A percentile compares a stretch with the other conserved stretches of the same genome.
Conservation (phyloP, 345 rosid species). For the Populus pruinosa region DNA sequence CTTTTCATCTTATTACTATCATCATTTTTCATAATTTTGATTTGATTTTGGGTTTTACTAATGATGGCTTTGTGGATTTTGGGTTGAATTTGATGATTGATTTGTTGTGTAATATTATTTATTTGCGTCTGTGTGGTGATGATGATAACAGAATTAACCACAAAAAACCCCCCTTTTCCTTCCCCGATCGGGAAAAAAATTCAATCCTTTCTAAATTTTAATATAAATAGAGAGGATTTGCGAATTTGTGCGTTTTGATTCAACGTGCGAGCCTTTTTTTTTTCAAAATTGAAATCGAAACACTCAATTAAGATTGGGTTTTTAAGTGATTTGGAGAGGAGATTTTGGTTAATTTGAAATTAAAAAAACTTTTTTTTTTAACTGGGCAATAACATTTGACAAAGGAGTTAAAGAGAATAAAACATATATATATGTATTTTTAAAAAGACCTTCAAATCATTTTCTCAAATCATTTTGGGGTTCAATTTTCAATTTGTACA, state of each 20-base stretch:
- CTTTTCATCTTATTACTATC: conserved; percentile 29
- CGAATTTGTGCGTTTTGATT: not conserved
- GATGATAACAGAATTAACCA: not conserved
- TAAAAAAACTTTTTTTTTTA: no score
- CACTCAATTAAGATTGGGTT: not conserved
- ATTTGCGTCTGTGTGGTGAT: not conserved
- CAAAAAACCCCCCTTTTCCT: not conserved
- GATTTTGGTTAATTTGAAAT: not conserved
- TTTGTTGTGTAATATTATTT: not conserved
- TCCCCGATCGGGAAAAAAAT: no score
- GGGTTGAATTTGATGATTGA: not conserved
- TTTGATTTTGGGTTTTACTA: not conserved
- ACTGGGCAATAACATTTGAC: no score
- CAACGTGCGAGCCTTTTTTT: not conserved
- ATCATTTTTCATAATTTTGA: not conserved
- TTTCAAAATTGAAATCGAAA: not conserved
- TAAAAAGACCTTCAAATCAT: no score
- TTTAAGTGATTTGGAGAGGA: not conserved
- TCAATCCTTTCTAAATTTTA: no score
- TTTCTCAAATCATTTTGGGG: no score
- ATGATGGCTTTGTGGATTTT: not conserved
- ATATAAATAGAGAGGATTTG: not conserved
- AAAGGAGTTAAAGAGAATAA: no score
- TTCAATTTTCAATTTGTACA: no score
- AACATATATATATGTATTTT: no score